phyloP scores from a whole-genome alignment of 164 flowering plant genomes.

The Vitis labrusca region DNA sequence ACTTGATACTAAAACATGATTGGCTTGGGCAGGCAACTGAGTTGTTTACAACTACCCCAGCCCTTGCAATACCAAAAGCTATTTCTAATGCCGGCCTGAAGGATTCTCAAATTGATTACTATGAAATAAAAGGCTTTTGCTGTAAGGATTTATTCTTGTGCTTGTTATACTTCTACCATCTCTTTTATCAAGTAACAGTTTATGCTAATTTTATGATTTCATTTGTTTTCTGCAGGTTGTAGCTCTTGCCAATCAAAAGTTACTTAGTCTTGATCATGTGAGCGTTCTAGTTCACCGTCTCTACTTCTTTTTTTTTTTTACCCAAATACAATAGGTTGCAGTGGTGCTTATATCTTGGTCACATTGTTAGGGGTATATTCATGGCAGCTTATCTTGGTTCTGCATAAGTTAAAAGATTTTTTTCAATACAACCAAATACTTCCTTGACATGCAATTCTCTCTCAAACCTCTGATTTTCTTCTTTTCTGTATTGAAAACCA shows the following conservation, averaged over 20 bases:
- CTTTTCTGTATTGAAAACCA: no score
- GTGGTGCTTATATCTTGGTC: no score
- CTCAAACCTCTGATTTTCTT: no score
- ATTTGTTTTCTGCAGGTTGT: constrained; percentile 64
- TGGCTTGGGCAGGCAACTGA: constrained; percentile 78
- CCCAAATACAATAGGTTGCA: no score
- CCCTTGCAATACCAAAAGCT: constrained; percentile 50
- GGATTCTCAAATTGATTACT: constrained; percentile 81
- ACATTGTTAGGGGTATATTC: no score
- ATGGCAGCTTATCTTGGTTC: no score
- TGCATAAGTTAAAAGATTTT: no score
- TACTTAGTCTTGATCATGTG: constrained; percentile 75
- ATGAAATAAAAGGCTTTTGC: constrained; percentile 97
- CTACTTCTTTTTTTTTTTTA: background rate
- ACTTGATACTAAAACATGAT: constrained; percentile 12
- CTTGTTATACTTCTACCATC: background rate
- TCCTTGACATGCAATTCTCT: no score
- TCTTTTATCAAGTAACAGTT: background rate
- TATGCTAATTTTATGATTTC: background rate
- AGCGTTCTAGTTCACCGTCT: constrained; percentile 22
- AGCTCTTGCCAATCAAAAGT: constrained; percentile 88
- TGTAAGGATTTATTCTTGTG: constrained; percentile 43
- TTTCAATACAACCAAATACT: no score
- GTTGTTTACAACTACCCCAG: constrained; percentile 59
- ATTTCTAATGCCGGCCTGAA: constrained; percentile 81